A percentile compares a stretch with the other conserved stretches of the same genome.
These are phyloP conservation scores for Hyaloraphidium curvatum DNA, from an alignment of 192 early-diverging fungal genomes.

Conservation along the genomic window DNA sequence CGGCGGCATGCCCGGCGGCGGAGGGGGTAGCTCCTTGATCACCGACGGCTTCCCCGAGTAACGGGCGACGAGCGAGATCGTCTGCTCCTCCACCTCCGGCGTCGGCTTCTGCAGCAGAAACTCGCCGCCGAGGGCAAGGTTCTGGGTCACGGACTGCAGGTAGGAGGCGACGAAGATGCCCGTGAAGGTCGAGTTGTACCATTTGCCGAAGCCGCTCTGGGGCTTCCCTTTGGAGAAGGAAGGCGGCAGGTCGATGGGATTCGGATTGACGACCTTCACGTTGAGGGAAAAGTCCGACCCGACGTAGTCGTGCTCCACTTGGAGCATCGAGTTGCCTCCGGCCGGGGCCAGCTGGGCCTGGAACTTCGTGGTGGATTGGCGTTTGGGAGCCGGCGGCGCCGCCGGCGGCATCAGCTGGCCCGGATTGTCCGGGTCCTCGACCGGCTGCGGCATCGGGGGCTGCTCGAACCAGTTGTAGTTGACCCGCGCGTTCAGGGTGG, in stretches of 20 bases:
- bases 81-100: constrained; percentile 58
- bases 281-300: constrained; percentile 76
- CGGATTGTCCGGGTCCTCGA: constrained; percentile 11
- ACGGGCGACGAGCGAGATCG: constrained; percentile 47
- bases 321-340: constrained; percentile 65
- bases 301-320: constrained; percentile 80
- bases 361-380: constrained; percentile 30
- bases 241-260: constrained; percentile 45
- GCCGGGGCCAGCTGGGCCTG: constrained; percentile 25
- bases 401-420: constrained; percentile 6
- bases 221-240: constrained; percentile 4
- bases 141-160: constrained; percentile 71
- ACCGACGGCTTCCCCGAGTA: constrained; percentile 47
- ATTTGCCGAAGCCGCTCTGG: background rate
- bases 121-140: constrained; percentile 71
- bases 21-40: constrained; percentile 6
- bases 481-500: constrained; percentile 60
- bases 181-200: constrained; percentile 40
- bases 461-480: constrained; percentile 53
- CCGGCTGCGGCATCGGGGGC: constrained; percentile 14
- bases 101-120: constrained; percentile 65
- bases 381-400: constrained; percentile 18
- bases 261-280: constrained; percentile 90
- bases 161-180: constrained; percentile 77
- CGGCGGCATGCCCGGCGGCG: constrained; percentile 24